phyloP scores from a whole-genome alignment of 208 protist genomes.

The Leishmania tropica region DNA sequence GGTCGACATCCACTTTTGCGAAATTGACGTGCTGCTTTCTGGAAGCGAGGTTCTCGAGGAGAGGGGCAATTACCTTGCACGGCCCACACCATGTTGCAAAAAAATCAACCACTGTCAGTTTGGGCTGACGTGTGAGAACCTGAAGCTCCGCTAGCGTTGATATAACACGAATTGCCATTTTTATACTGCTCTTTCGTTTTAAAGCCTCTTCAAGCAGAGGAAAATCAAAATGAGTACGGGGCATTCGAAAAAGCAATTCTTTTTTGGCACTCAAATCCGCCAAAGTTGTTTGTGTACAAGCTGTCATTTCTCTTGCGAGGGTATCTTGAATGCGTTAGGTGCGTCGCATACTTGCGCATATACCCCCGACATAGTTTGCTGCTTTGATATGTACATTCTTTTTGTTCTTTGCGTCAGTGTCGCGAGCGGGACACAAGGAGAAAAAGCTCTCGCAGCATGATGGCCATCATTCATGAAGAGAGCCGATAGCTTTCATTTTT shows the following conservation, averaged over 20 bases:
- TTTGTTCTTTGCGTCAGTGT: background rate
- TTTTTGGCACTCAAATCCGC: background rate
- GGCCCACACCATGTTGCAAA: constrained; percentile 77
- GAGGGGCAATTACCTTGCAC: constrained; percentile 59
- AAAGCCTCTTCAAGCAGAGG: constrained; percentile 6
- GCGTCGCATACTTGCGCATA: background rate
- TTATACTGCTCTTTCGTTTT: background rate
- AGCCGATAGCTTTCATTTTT: background rate
- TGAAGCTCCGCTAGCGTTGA: constrained; percentile 47
- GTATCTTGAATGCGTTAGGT: background rate
- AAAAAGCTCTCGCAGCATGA: background rate
- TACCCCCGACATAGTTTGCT: background rate
- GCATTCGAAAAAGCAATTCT: background rate
- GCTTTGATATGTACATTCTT: background rate
- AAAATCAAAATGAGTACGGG: constrained; percentile 4
- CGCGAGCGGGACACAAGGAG: background rate
- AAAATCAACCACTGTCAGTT: constrained; percentile 80
- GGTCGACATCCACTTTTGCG: constrained; percentile 74
- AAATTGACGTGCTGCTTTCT: constrained; percentile 69
- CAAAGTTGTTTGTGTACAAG: background rate
- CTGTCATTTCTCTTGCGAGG: background rate
- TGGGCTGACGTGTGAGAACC: constrained; percentile 38
- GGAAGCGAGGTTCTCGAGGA: constrained; percentile 49
- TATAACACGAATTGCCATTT: constrained; percentile 45
- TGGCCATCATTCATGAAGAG: background rate